Conservation (phyloP, 352 stramenopile genomes). For the Phytophthora crassamura region DNA sequence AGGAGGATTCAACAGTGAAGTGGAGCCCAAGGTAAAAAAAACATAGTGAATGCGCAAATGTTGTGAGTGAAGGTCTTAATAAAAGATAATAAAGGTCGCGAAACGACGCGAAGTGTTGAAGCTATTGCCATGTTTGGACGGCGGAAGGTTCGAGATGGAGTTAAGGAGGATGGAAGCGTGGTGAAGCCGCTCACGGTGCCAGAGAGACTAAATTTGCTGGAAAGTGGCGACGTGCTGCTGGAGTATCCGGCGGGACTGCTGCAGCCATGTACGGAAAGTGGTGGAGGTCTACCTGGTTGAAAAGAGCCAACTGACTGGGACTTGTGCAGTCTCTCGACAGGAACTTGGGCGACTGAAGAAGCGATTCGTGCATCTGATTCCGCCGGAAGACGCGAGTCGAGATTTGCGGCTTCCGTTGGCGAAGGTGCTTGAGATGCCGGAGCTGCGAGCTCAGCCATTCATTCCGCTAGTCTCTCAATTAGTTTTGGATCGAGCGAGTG, state of each 20-base stretch:
- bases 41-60: no score
- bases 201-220: conserved; percentile 29
- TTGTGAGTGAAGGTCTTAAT: no score
- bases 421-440: conserved; percentile 42
- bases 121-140: conserved; percentile 27
- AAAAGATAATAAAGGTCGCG: not conserved
- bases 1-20: no score
- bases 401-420: conserved; percentile 15
- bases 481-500: conserved; percentile 13
- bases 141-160: conserved; percentile 8
- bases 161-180: not conserved
- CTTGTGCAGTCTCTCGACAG: conserved; percentile 46
- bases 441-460: conserved; percentile 40
- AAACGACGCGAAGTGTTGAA: conserved; percentile 29
- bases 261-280: conserved; percentile 44
- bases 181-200: conserved; percentile 20
- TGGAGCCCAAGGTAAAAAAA: no score
- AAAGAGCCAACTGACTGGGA: not conserved
- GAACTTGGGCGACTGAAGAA: conserved; percentile 51
- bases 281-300: not conserved
- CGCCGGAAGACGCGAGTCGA: conserved; percentile 12
- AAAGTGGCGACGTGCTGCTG: conserved; percentile 9
- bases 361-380: conserved; percentile 45
- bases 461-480: conserved; percentile 18
- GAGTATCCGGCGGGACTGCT: conserved; percentile 30